Base-by-base conservation (phyloP, 441 rosid species). In the Melastoma candidum region DNA sequence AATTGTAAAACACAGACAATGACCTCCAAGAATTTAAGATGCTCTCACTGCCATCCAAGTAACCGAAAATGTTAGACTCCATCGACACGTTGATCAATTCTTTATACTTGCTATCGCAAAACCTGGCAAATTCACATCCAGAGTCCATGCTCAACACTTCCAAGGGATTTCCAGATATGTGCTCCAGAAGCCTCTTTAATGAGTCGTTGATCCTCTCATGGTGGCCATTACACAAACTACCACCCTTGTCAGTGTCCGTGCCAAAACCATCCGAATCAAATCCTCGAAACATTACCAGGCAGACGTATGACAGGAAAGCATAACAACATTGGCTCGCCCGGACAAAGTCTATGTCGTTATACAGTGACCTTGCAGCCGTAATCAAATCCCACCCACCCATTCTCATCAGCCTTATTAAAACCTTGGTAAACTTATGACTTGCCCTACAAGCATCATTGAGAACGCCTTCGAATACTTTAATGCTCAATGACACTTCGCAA, bases 351-450 rank as follows among this genome's bases (percentile, higher is more conserved):
- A 87, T 56, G 72, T 74, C 78, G 59, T 69, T 50, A 74, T 78
- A 77, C 59, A 85, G 78, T 26, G 77, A 87, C 50, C 56, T 74
- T 4, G 96, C 94, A 0, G 79, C 96, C 74, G 83, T 74, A 70
- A 72, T 75, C 84, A 92, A 76, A 84, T 85, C 85, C 98, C 98
- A 92, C 32, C 81, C 80, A 63, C 90, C 82, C 76, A 74, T 84
- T 51, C 58, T 77, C 96, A 88, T 92, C 81, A 85, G 74, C 46
- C 54, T 75, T 54, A 85, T 81, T 82, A 92, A 59, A 71, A 82
- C 75, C 71, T 66, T 88, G 51, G 82, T 80, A 50, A 92, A 92
- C 36, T 70, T 78, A 70, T 71, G 79, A 0, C 69, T 71, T 61
- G 80, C 81, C 73, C 73, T 76, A 61, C 78, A 68, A 4, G 78